Base-by-base conservation (phyloP, 345 rosid species). In the Pistacia vera region DNA sequence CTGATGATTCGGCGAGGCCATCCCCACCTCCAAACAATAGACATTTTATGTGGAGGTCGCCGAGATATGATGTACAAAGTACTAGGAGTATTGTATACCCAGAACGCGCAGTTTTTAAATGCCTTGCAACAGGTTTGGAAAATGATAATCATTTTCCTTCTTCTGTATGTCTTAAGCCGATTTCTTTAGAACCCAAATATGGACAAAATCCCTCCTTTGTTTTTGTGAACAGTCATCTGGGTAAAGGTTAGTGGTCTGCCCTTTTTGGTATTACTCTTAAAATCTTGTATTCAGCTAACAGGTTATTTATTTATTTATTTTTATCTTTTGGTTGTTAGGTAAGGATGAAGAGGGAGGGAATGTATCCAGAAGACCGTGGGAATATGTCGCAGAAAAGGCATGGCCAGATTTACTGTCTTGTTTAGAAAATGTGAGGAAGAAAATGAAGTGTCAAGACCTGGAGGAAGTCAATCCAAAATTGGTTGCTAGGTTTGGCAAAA, bases 401-500 rank as follows among this genome's bases (percentile, higher is more conserved):
- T 75, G 46, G 75, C 87, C 75, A 61, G 90, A 87, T 63, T 76
- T 92, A 52, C 33, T 88, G 20, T 54, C 81, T 59, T 84, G 85
- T 33, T 84, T 86, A 30, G 83, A 89, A 65, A 60, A 2, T 66
- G 62, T 82, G 57, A 86, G 74, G 82, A 75, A 75, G 18, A 63
- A 75, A 72, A 75, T 68, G 51, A 76, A 80, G 63, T 8, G 46
- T 33, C 63, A 69, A 3, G 75, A 41, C 49, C 33, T 64, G 57
- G 80, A 71, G 38, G 80, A 30, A 41, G 55, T 79, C 28, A 88
- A 85, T 75, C 84, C 86, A 51, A 62, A 66, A 74, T 54, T 91
- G 76, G 86, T 86, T 61, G 96, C 89, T 72, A 80, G 94, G 77
- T 76, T 90, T 81, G 91, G 97, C 44, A 90, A 83, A 79, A 61